Conservation (phyloP, 2,329 filamentous ascomycete species). For the Cordyceps sp. region DNA sequence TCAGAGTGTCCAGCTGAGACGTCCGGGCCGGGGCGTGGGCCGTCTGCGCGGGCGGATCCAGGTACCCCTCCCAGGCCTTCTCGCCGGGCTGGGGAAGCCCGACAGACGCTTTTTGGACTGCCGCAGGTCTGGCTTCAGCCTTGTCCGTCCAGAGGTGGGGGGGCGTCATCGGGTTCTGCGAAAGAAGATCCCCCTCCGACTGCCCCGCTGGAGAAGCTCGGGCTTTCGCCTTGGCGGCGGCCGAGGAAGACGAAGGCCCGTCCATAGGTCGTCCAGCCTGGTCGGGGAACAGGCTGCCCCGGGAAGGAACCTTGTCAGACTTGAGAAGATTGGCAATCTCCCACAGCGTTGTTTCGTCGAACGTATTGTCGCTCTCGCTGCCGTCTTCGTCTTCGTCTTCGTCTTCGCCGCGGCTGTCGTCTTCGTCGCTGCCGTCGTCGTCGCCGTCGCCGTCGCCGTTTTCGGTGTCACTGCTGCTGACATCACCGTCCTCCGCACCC, state of each 20-base stretch:
- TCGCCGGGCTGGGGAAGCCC: constrained; percentile 15
- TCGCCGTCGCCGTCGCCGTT: constrained; percentile 23
- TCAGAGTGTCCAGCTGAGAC: too few relatives aligned
- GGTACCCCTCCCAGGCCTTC: background rate
- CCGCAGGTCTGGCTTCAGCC: too few relatives aligned
- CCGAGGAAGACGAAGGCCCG: background rate
- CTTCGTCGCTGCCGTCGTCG: constrained; percentile 15
- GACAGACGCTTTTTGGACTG: too few relatives aligned
- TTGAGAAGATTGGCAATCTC: constrained; percentile 45
- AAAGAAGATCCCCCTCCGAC: background rate
- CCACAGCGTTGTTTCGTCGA: constrained; percentile 46
- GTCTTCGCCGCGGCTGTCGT: constrained; percentile 5
- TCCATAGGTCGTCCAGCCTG: constrained; percentile 4
- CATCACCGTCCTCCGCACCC: constrained; percentile 9
- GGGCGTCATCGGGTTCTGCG: background rate
- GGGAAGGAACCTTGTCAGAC: constrained; percentile 32
- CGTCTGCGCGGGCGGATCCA: background rate
- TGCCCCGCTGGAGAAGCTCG: too few relatives aligned
- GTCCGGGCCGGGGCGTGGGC: constrained; percentile 13
- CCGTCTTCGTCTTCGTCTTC: background rate
- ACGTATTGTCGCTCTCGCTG: constrained; percentile 29
- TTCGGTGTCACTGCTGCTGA: constrained; percentile 31
- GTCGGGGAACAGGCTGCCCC: constrained; percentile 29
- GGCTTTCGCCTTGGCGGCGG: background rate
- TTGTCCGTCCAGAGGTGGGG: background rate